These are phyloP conservation scores for Microbotryum saponariae DNA, from an alignment of 1,284 basidiomycete species.

Conservation along the genomic window DNA sequence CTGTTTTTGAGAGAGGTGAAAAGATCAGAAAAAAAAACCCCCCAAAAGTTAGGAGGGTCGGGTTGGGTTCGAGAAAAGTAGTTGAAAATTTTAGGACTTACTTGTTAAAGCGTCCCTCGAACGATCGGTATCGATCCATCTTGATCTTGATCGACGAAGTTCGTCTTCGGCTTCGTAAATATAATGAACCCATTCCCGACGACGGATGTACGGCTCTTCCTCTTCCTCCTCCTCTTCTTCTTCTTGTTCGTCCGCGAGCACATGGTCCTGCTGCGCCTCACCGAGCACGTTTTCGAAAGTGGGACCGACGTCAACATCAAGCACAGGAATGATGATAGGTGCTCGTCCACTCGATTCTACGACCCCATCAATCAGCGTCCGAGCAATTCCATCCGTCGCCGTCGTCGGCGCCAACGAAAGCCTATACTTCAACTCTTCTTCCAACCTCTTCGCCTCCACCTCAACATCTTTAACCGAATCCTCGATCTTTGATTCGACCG, in stretches of 20 bases:
- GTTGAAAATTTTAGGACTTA: not conserved
- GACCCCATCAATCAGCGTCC: not conserved
- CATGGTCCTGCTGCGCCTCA: constrained; percentile 3
- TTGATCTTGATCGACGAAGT: constrained; percentile 3
- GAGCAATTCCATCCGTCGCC: too few species aligned
- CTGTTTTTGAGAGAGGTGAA: not conserved
- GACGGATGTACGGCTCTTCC: not conserved
- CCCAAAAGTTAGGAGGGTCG: too few species aligned
- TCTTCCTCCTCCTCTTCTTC: constrained; percentile 8
- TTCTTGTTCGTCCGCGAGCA: constrained; percentile 6
- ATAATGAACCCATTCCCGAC: constrained; percentile 5
- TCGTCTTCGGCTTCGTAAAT: constrained; percentile 19
- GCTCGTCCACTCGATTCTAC: not conserved
- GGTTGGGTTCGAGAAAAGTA: too few species aligned
- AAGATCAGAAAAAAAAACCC: too few species aligned
- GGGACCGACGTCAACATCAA: not conserved
- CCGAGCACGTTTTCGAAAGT: not conserved
- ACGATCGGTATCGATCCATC: constrained; percentile 26
- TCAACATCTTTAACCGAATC: not conserved
- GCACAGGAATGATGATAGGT: not conserved
- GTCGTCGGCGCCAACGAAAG: not conserved
- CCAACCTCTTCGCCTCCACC: not conserved
- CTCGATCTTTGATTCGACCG: not conserved
- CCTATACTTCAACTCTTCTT: not conserved
- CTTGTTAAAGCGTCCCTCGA: constrained; percentile 18